A percentile compares a stretch with the other conserved stretches of the same genome.
These are phyloP conservation scores for Xylariaceae sp. DNA, from an alignment of 2,329 filamentous ascomycete species.

Conservation along the genomic window DNA sequence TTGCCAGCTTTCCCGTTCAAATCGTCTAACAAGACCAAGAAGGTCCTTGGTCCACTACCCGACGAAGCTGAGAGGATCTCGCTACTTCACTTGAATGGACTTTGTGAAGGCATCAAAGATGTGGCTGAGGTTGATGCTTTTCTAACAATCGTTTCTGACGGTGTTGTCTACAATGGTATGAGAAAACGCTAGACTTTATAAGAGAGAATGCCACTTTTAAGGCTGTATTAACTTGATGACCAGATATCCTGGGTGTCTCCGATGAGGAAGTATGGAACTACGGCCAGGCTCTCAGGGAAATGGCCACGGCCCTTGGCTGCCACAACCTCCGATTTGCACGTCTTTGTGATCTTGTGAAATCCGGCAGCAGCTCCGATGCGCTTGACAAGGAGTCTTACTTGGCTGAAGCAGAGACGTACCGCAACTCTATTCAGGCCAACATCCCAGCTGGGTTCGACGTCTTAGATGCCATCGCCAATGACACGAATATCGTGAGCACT, in stretches of 20 bases:
- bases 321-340: background rate
- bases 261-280: slow-evolving; percentile 1
- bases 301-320: background rate
- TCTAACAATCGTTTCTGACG: slow-evolving; percentile 1
- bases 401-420: background rate
- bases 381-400: background rate
- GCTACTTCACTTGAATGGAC: background rate
- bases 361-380: background rate
- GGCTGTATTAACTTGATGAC: background rate
- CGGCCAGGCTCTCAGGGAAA: background rate
- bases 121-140: background rate
- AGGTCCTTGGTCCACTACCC: background rate
- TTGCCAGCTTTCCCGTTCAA: slow-evolving; percentile 1
- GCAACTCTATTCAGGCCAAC: background rate
- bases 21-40: background rate
- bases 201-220: no score
- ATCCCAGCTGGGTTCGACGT: background rate
- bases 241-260: slow-evolving; percentile 1
- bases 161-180: background rate
- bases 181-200: no score
- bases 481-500: background rate
- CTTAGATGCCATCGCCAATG: background rate
- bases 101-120: background rate
- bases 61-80: background rate
- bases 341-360: background rate